Conservation (phyloP, 176 grass and related monocot genomes). For the Oryza rufipogon region DNA sequence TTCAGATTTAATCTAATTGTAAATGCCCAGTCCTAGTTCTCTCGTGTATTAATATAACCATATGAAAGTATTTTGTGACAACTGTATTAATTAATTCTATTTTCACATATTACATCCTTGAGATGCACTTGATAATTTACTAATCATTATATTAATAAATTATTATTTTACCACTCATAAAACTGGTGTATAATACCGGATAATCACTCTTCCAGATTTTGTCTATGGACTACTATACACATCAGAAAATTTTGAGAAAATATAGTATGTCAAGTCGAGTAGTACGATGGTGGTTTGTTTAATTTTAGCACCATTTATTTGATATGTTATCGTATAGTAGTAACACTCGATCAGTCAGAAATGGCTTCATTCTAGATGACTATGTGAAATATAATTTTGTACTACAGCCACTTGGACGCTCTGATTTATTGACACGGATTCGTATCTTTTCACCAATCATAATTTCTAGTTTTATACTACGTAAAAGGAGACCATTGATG, state of each 20-base stretch:
- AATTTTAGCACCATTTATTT: not conserved
- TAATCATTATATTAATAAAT: no score
- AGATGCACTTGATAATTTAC: no score
- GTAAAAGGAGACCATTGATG: not conserved
- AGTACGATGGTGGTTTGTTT: not conserved
- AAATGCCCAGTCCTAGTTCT: no score
- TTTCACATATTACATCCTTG: no score
- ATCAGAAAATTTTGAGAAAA: not conserved
- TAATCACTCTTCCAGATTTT: not conserved
- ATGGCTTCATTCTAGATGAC: not conserved
- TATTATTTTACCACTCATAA: no score
- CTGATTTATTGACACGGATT: not conserved
- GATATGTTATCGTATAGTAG: not conserved
- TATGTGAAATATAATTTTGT: not conserved
- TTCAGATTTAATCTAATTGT: no score
- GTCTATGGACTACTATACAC: not conserved
- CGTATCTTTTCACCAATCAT: conserved; percentile 13
- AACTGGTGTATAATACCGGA: no score
- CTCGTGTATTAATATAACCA: no score
- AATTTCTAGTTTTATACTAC: not conserved
- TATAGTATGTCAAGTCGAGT: not conserved
- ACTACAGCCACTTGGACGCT: not conserved
- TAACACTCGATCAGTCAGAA: not conserved
- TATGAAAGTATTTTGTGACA: no score
- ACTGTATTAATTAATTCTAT: no score